Conservation (phyloP, 371 early-diverging fungal species). For the Mucor irregularis region DNA sequence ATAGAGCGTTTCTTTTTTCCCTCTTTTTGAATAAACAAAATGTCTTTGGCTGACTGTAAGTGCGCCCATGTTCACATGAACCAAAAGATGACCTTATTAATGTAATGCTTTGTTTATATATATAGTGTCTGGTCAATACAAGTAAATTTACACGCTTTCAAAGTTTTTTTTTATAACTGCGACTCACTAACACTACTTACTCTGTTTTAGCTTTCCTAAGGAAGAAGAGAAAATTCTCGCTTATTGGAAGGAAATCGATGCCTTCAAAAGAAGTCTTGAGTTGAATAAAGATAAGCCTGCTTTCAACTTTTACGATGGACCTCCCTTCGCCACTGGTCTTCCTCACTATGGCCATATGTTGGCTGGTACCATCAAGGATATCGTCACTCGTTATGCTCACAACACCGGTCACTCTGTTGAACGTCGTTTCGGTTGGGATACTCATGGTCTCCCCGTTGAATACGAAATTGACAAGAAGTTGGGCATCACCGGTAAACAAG, state of each 20-base stretch:
- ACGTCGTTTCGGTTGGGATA: constrained; percentile 99
- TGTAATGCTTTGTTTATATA: neutral
- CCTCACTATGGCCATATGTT: constrained; percentile 99
- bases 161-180: no score
- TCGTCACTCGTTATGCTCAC: constrained; percentile 98
- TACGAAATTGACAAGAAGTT: constrained; percentile 99
- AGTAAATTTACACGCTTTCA: constrained; percentile 30
- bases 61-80: neutral
- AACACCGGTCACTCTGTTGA: constrained; percentile 98
- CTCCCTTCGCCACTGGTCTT: constrained; percentile 99
- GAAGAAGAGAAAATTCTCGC: constrained; percentile 96
- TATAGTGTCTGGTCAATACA: constrained; percentile 55
- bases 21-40: constrained; percentile 14
- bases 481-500: constrained; percentile 88
- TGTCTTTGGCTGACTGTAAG: constrained; percentile 55
- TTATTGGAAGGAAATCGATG: constrained; percentile 98
- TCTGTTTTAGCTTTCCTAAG: constrained; percentile 77
- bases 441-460: constrained; percentile 99
- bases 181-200: no score
- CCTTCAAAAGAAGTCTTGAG: constrained; percentile 94
- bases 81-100: neutral
- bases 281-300: constrained; percentile 89
- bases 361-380: constrained; percentile 99
- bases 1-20: constrained; percentile 9
- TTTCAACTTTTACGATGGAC: constrained; percentile 99